Base-by-base conservation (phyloP, 2,329 filamentous ascomycete genomes). In the Sclerotinia trifoliorum region DNA sequence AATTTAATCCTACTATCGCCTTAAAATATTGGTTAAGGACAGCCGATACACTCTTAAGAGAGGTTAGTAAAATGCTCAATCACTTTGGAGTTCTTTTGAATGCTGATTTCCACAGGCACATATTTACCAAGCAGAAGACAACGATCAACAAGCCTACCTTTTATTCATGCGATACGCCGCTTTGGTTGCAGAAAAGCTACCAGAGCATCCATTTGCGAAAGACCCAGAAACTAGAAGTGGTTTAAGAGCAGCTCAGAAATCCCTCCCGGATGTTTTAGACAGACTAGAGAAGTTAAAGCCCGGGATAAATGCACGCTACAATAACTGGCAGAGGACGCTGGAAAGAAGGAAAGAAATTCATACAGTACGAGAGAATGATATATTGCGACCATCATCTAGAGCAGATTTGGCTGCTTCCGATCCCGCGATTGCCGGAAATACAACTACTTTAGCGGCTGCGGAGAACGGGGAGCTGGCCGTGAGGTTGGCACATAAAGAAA, bases 81-180 rank as follows among this genome's bases (percentile, higher is more conserved):
- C 42, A 52, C 19, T 63, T 51, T 2, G 11, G 56, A 54, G 24
- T 46, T 21, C 11, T 52, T 44, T 51, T 44, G 8, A 63, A 35
- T 70, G 29, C 66, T 72, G 44, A 71, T 63, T 54, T 54, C 54
- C 66, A 17, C 76, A 97, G 92, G 94, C 93, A 26, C 84, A 87
- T 64, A 92, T 94, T 74, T 97, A 97, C 77, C 85, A 95, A 75
- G 85, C 86, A 54, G 94, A 98, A 79, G 90, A 90, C 75, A 94
- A 97, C 79, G 88, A 93, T 72, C 88, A 93, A 74, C 90, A 95
- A 76, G 92, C 94, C 5, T 99, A 96, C 78, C 85, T 97, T 66
- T 88, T 98, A 69, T 86, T 96, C n/a, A 92, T 95, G 77, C 89
- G 95, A 73, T 93, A 96, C 80, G 93, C 93, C 13, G 85, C 90